Evolutionary conservation across 805 yeast genomes (phyloP).

Genomic region (Ogataea paradorogensis): DNA sequence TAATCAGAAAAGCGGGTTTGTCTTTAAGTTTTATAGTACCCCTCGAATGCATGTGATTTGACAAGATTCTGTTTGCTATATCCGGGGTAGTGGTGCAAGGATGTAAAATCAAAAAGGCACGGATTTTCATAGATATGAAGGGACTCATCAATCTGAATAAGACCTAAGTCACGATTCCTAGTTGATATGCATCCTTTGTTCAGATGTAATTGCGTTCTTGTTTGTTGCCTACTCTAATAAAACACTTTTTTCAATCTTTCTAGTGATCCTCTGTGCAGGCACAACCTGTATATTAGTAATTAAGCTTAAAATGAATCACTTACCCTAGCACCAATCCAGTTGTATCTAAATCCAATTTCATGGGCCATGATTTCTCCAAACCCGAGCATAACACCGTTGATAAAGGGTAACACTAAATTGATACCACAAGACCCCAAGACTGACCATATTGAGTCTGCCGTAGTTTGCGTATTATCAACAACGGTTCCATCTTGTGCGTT

Average conservation of each 20-base stretch:
- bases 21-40: constrained; percentile 3
- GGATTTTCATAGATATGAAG: neutral
- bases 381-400: constrained; percentile 94
- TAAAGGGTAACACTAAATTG: constrained; percentile 78
- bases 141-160: neutral
- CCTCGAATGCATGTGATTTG: constrained; percentile 13
- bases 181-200: no score
- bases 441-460: constrained; percentile 34
- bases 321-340: constrained; percentile 72
- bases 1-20: neutral
- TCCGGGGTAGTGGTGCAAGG: constrained; percentile 12
- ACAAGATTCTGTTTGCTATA: constrained; percentile 2
- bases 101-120: neutral
- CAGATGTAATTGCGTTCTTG: no score
- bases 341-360: constrained; percentile 77
- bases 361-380: constrained; percentile 95
- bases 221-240: neutral
- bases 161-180: no score
- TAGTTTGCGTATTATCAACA: constrained; percentile 9
- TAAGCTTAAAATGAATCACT: constrained; percentile 9
- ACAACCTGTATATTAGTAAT: constrained; percentile 16
- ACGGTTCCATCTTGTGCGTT: constrained; percentile 1
- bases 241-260: constrained; percentile 1
- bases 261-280: constrained; percentile 19
- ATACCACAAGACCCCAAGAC: constrained; percentile 55